Conservation (phyloP, 352 stramenopile species). For the Pythium guiyangense region DNA sequence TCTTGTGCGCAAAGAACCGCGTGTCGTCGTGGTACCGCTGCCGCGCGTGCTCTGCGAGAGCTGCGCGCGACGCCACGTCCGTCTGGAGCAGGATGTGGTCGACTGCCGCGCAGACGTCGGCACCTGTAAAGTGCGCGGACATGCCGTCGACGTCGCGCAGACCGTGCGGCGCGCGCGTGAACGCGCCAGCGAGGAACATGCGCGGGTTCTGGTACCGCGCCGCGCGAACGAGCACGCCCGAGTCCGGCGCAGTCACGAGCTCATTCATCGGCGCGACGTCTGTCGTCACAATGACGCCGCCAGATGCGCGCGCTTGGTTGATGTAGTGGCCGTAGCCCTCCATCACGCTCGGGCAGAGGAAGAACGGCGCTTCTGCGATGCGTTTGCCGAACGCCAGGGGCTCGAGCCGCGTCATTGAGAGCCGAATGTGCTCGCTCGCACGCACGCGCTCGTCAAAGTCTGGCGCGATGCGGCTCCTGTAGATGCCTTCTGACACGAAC, state of each 20-base stretch:
- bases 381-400: conserved; percentile 30
- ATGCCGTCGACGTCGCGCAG: conserved; percentile 27
- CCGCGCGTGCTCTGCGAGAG: conserved; percentile 24
- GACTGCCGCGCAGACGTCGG: conserved; percentile 33
- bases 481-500: conserved; percentile 29
- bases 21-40: conserved; percentile 48
- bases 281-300: conserved; percentile 38
- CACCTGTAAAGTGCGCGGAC: conserved; percentile 21
- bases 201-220: conserved; percentile 10
- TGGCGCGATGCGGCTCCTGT: conserved; percentile 19
- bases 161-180: conserved; percentile 14
- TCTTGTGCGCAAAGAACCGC: conserved; percentile 39
- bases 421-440: conserved; percentile 16
- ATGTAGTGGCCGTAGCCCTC: conserved; percentile 76
- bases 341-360: conserved; percentile 50
- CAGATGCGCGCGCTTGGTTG: conserved; percentile 46
- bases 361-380: conserved; percentile 33
- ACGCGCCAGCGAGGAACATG: conserved; percentile 34
- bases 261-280: conserved; percentile 59
- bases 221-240: conserved; percentile 22
- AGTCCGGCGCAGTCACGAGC: conserved; percentile 29
- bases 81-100: conserved; percentile 25
- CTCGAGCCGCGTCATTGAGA: conserved; percentile 17
- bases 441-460: conserved; percentile 15
- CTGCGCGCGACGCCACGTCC: conserved; percentile 19